Evolutionary conservation across 176 grass and related monocot genomes (phyloP).

Genomic region (Bromus sterilis): DNA sequence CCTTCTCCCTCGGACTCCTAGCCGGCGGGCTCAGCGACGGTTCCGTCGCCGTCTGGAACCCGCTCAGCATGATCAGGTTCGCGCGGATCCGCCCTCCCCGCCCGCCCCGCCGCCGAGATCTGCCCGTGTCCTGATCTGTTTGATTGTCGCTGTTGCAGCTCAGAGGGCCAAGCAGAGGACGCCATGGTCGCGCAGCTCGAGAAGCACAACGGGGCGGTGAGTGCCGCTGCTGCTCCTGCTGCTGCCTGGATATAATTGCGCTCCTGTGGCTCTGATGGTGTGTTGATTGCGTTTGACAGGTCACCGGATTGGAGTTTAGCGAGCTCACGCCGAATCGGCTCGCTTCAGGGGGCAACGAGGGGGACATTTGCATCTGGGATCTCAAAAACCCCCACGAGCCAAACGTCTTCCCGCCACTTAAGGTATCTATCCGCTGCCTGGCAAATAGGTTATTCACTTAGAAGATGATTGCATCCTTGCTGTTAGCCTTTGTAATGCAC

Average conservation of each 20-base stretch:
- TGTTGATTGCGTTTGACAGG: conserved; percentile 35
- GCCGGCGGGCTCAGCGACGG: conserved; percentile 87
- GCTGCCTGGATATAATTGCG: not conserved
- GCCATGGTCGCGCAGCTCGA: conserved; percentile 78
- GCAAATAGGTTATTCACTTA: not conserved
- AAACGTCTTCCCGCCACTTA: conserved; percentile 62
- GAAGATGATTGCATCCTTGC: not conserved
- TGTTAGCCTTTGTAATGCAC: not conserved
- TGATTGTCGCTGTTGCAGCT: conserved; percentile 46
- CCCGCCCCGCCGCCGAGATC: conserved; percentile 13
- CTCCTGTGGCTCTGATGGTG: not conserved
- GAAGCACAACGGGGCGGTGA: conserved; percentile 88
- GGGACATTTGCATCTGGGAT: conserved; percentile 94
- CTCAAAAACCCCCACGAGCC: conserved; percentile 71
- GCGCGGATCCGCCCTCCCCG: conserved; percentile 13
- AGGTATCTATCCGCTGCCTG: conserved; percentile 50
- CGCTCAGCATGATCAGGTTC: conserved; percentile 75
- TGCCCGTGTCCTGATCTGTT: conserved; percentile 17
- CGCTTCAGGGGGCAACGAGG: conserved; percentile 87
- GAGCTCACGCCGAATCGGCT: conserved; percentile 65
- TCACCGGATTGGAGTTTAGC: conserved; percentile 85
- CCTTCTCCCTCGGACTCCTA: conserved; percentile 73
- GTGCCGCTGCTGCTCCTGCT: not conserved
- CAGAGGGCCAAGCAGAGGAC: conserved; percentile 54
- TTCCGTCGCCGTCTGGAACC: conserved; percentile 88